Conservation (phyloP, 148 eudicot species). For the Tetragonia tetragonoides region DNA sequence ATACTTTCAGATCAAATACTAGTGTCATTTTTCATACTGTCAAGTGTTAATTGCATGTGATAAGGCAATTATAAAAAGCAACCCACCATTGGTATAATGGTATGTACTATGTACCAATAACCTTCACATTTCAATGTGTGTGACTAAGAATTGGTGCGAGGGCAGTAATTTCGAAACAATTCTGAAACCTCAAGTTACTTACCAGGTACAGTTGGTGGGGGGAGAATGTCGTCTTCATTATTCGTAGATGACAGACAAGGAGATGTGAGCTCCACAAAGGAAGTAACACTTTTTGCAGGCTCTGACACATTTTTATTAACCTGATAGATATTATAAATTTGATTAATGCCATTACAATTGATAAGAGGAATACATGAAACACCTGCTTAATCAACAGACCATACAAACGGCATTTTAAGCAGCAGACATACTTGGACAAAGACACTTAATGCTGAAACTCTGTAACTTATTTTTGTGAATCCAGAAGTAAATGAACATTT, state of each 20-base stretch:
- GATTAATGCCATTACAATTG: neutral
- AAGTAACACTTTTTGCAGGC: constrained; percentile 25
- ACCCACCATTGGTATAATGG: neutral
- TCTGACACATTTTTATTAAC: constrained; percentile 26
- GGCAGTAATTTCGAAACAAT: neutral
- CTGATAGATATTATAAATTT: constrained; percentile 25
- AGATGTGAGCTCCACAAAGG: constrained; percentile 20
- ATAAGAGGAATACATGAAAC: neutral
- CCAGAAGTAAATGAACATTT: too few species aligned
- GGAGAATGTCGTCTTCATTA: constrained; percentile 34
- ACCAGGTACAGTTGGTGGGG: constrained; percentile 41
- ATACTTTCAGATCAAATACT: neutral
- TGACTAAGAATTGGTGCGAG: neutral
- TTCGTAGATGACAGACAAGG: constrained; percentile 21
- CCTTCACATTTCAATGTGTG: neutral
- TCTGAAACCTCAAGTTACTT: constrained; percentile 5
- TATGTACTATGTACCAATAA: neutral
- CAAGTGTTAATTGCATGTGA: neutral
- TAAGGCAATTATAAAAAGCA: neutral
- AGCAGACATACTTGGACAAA: too few species aligned
- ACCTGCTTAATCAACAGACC: neutral
- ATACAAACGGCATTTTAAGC: too few species aligned
- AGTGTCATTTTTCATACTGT: neutral
- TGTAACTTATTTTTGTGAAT: too few species aligned
- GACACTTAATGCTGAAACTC: too few species aligned